Conservation (phyloP, 257 asterid species). For the Primulina tabacum region DNA sequence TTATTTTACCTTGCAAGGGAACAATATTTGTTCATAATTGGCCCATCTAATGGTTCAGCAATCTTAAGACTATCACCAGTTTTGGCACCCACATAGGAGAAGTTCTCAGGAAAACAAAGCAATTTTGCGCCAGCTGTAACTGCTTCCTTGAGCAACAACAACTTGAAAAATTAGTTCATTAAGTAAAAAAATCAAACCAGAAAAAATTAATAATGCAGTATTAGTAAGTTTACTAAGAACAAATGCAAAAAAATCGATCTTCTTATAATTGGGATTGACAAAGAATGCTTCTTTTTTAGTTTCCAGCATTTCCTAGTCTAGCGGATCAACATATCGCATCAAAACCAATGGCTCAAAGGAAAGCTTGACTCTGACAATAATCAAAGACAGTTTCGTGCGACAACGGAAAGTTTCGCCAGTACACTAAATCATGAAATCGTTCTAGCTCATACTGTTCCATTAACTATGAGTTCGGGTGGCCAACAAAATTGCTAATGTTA, state of each 20-base stretch:
- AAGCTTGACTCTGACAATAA: too few species aligned
- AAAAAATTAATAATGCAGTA: too few species aligned
- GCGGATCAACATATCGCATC: too few species aligned
- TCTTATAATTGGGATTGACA: neutral
- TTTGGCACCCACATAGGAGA: constrained; percentile 72
- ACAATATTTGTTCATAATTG: constrained; percentile 65
- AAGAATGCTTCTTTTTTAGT: neutral
- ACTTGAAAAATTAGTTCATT: constrained; percentile 15
- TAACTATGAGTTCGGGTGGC: too few species aligned
- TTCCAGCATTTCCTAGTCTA: too few species aligned
- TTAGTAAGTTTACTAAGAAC: too few species aligned
- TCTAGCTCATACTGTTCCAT: neutral
- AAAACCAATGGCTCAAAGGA: too few species aligned
- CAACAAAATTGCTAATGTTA: neutral
- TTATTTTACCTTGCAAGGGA: constrained; percentile 65
- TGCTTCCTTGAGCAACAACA: constrained; percentile 57
- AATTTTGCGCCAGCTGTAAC: constrained; percentile 82
- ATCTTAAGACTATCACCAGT: constrained; percentile 75
- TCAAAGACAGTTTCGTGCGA: too few species aligned
- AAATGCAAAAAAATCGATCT: neutral
- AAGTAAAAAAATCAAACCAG: too few species aligned
- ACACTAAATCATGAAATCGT: neutral
- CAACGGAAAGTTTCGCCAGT: neutral
- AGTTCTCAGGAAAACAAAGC: constrained; percentile 90
- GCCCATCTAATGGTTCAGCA: constrained; percentile 84